phyloP scores from a whole-genome alignment of 345 rosid genomes.

The Hibiscus trionum region DNA sequence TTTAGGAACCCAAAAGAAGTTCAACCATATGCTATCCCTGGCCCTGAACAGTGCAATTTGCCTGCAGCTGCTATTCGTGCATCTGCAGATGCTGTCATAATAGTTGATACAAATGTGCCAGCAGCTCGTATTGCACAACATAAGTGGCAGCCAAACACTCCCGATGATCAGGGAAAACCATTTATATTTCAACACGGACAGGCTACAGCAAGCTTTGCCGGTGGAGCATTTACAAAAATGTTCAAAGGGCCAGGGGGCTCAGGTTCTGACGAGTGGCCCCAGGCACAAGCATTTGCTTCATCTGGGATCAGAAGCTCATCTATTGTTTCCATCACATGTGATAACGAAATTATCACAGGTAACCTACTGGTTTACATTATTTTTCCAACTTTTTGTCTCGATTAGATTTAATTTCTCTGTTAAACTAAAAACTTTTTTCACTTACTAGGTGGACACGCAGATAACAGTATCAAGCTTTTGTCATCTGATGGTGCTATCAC shows the following conservation, averaged over 20 bases:
- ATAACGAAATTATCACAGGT: conserved; percentile 90
- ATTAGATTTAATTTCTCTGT: not conserved
- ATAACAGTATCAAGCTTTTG: conserved; percentile 77
- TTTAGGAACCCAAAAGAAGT: conserved; percentile 82
- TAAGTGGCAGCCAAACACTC: conserved; percentile 96
- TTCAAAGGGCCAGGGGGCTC: conserved; percentile 66
- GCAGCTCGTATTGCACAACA: conserved; percentile 87
- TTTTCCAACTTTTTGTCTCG: not conserved
- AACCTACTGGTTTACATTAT: conserved; percentile 1
- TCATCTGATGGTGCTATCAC: conserved; percentile 89
- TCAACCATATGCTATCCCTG: conserved; percentile 63
- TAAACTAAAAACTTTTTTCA: not conserved
- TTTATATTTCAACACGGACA: conserved; percentile 90
- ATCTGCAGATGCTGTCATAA: conserved; percentile 64
- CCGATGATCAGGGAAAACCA: conserved; percentile 87
- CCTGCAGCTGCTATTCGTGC: conserved; percentile 95
- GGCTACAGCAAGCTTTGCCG: conserved; percentile 44
- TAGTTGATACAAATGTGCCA: conserved; percentile 80
- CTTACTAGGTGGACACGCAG: conserved; percentile 84
- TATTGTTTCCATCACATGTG: conserved; percentile 64
- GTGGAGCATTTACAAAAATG: conserved; percentile 79
- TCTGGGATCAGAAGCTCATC: conserved; percentile 77
- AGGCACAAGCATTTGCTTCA: conserved; percentile 81
- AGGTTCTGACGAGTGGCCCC: conserved; percentile 70
- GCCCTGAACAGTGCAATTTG: conserved; percentile 86